These are phyloP conservation scores for Lonicera japonica DNA, from an alignment of 129 eudicot genomes.

Conservation along the genomic window DNA sequence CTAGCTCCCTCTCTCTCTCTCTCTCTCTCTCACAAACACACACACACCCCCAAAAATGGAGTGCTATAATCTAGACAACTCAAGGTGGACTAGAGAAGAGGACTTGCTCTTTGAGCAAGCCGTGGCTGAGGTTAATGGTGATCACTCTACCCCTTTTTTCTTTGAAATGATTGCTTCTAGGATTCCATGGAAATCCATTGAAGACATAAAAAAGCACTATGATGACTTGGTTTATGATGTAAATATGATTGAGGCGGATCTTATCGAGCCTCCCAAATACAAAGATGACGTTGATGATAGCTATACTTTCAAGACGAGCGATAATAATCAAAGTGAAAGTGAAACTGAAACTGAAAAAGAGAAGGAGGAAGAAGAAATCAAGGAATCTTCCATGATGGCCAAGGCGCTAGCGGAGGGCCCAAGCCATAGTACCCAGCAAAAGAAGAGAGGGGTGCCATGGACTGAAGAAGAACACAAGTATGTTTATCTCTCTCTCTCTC, in stretches of 20 bases:
- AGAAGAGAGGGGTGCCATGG: slow-evolving; percentile 24
- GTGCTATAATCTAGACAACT: too few species aligned
- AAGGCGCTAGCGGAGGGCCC: not conserved
- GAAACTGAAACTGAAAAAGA: not conserved
- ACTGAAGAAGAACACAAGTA: slow-evolving; percentile 42
- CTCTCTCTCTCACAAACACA: too few species aligned
- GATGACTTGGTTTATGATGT: slow-evolving; percentile 20
- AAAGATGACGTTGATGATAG: not conserved
- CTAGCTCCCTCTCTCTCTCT: too few species aligned
- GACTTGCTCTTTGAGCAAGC: slow-evolving; percentile 18
- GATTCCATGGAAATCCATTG: slow-evolving; percentile 20
- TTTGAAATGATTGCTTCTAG: slow-evolving; percentile 15
- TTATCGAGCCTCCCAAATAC: slow-evolving; percentile 11
- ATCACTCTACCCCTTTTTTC: slow-evolving; percentile 13
- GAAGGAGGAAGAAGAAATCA: too few species aligned
- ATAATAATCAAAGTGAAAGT: too few species aligned
- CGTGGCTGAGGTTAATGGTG: slow-evolving; percentile 5
- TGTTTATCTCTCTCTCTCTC: too few species aligned
- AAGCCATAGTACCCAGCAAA: not conserved
- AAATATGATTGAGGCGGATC: slow-evolving; percentile 10
- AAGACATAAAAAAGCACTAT: slow-evolving; percentile 21
- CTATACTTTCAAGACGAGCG: too few species aligned
- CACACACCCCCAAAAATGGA: too few species aligned
- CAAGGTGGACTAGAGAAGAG: slow-evolving; percentile 18
- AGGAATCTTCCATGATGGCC: not conserved